A percentile compares a stretch with the other conserved stretches of the same genome.
Evolutionary conservation across 2,329 filamentous ascomycete genomes (phyloP).

Genomic region (Sclerotinia trifoliorum): DNA sequence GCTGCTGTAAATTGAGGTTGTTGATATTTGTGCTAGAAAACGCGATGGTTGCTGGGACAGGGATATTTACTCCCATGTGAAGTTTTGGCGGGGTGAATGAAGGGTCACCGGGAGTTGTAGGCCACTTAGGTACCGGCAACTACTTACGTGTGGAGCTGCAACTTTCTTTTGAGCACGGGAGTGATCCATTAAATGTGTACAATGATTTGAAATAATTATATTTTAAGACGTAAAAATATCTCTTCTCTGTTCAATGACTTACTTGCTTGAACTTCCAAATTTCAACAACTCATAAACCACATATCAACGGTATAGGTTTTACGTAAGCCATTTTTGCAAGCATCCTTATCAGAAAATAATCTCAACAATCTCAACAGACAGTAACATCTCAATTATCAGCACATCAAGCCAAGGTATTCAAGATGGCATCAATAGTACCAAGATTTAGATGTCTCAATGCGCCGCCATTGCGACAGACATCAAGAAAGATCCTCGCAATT

Average conservation of each 20-base stretch:
- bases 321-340: slow-evolving; percentile 12
- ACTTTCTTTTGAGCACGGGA: neutral
- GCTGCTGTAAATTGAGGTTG: neutral
- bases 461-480: slow-evolving; percentile 33
- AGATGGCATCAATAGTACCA: slow-evolving; percentile 33
- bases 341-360: slow-evolving; percentile 23
- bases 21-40: neutral
- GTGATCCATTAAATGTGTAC: neutral
- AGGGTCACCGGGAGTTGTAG: neutral
- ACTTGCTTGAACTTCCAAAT: neutral
- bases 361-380: slow-evolving; percentile 18
- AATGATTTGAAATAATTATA: neutral
- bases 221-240: neutral
- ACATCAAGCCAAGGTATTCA: neutral
- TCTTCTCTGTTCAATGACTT: neutral
- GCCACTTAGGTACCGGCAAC: no score
- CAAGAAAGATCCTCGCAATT: slow-evolving; percentile 28
- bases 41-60: slow-evolving; percentile 6
- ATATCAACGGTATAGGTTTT: neutral
- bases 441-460: slow-evolving; percentile 38
- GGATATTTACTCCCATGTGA: neutral
- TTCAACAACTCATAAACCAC: neutral
- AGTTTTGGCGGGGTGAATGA: slow-evolving; percentile 3
- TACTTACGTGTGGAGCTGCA: neutral
- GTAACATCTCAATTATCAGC: neutral